Percentiles rank a stretch among this genome's conserved stretches.
These are phyloP conservation scores for Cucurbita moschata DNA, from an alignment of 306 rosid genomes.

Conservation along the genomic window DNA sequence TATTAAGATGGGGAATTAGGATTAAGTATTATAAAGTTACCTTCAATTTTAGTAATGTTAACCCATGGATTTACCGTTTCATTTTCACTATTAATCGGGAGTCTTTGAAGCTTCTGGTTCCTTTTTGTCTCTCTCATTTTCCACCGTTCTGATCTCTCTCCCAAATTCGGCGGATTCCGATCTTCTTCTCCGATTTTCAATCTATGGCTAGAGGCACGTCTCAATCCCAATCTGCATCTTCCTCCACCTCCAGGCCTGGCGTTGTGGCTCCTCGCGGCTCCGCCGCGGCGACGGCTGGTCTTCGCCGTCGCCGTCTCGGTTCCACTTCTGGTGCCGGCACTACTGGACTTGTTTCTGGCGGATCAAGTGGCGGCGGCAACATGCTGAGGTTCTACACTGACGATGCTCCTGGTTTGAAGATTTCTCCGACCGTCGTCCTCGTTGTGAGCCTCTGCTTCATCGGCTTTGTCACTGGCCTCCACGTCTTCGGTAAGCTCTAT, in stretches of 20 bases:
- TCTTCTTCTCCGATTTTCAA: slow-evolving; percentile 1
- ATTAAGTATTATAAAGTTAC: background rate
- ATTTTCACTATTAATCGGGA: background rate
- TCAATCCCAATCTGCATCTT: slow-evolving; percentile 58
- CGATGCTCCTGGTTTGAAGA: slow-evolving; percentile 83
- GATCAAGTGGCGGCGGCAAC: slow-evolving; percentile 33
- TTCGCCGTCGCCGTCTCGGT: slow-evolving; percentile 70
- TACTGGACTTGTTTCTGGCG: slow-evolving; percentile 16
- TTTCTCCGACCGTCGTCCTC: slow-evolving; percentile 70
- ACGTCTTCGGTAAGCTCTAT: slow-evolving; percentile 70
- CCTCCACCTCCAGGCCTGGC: slow-evolving; percentile 48
- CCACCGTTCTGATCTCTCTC: background rate
- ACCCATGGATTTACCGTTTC: background rate
- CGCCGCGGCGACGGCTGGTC: slow-evolving; percentile 77
- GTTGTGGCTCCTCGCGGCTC: slow-evolving; percentile 78
- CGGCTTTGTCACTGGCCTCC: slow-evolving; percentile 80
- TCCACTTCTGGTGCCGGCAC: slow-evolving; percentile 11
- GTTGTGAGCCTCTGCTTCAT: slow-evolving; percentile 90
- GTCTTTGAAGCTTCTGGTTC: background rate
- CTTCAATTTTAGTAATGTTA: background rate
- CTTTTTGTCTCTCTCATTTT: background rate
- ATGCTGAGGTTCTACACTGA: slow-evolving; percentile 94
- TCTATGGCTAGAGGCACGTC: slow-evolving; percentile 81
- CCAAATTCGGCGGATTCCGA: background rate
- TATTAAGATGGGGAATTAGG: background rate